Conservation (phyloP, 106 monocot genomes). For the Agapanthus africanus region DNA sequence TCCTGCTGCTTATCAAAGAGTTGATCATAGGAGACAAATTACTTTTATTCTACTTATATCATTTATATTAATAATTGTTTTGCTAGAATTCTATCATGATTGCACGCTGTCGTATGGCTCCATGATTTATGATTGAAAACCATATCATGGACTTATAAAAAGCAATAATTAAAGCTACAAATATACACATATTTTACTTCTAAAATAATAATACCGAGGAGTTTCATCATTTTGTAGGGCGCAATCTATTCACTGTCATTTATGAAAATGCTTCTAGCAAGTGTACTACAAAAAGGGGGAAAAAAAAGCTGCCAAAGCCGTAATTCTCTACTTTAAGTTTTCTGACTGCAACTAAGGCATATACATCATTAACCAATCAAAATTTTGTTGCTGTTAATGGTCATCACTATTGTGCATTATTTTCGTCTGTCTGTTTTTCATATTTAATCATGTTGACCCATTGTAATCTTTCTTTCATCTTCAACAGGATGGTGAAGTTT, state of each 20-base stretch:
- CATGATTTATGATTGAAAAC: too few relatives aligned
- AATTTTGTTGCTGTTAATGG: neutral
- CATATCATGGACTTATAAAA: too few relatives aligned
- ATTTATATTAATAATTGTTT: neutral
- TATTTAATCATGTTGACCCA: neutral
- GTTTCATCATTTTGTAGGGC: too few relatives aligned
- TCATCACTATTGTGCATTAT: neutral
- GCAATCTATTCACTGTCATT: neutral
- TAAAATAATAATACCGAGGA: too few relatives aligned
- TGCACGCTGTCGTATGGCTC: neutral
- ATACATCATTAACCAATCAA: neutral
- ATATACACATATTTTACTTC: too few relatives aligned
- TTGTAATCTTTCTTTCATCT: neutral
- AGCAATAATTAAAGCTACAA: too few relatives aligned
- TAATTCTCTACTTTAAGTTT: neutral
- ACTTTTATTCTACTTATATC: neutral
- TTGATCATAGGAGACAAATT: too few relatives aligned
- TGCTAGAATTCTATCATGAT: neutral
- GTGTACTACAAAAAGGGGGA: neutral
- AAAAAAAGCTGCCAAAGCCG: too few relatives aligned
- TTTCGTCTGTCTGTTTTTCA: neutral
- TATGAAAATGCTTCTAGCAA: neutral
- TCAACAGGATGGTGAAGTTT: conserved; percentile 90
- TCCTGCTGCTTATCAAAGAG: too few relatives aligned
- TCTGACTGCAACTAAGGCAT: neutral